Evolutionary conservation across 1,284 basidiomycete genomes (phyloP).

Genomic region (Ganoderma lingzhi): DNA sequence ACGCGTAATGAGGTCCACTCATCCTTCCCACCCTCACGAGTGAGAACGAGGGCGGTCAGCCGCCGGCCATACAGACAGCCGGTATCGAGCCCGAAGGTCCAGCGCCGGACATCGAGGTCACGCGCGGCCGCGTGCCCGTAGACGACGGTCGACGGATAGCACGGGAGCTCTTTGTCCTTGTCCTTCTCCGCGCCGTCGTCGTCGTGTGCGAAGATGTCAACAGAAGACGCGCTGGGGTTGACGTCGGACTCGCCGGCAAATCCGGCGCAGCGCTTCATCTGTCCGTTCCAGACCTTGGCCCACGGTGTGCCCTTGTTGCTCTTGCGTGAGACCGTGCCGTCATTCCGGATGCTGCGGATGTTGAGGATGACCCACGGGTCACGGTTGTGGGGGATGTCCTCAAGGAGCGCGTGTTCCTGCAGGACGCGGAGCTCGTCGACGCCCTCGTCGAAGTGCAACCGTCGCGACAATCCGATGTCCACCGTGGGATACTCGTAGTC

Average conservation of each 20-base stretch:
- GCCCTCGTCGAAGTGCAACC: conserved; percentile 18
- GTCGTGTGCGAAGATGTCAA: conserved; percentile 12
- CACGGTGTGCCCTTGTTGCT: conserved; percentile 71
- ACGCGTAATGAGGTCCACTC: conserved; percentile 3
- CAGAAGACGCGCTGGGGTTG: conserved; percentile 8
- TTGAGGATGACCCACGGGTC: conserved; percentile 82
- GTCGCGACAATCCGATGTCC: conserved; percentile 15
- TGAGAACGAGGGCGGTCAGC: conserved; percentile 67
- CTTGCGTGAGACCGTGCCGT: conserved; percentile 62
- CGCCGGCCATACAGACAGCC: conserved; percentile 76
- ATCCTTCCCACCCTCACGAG: conserved; percentile 29
- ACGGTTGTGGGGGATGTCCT: conserved; percentile 74
- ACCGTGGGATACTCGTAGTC: conserved; percentile 20
- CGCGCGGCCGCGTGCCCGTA: conserved; percentile 85
- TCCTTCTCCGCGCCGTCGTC: conserved; percentile 25
- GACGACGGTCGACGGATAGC: conserved; percentile 79
- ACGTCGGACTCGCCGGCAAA: conserved; percentile 41
- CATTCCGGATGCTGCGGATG: conserved; percentile 70
- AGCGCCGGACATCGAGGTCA: conserved; percentile 80
- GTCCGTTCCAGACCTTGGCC: conserved; percentile 76
- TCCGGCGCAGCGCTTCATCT: conserved; percentile 74
- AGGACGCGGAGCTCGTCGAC: conserved; percentile 36
- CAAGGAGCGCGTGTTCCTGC: conserved; percentile 70
- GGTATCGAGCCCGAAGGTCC: conserved; percentile 83
- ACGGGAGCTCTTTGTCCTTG: conserved; percentile 51